phyloP scores from a whole-genome alignment of 192 early-diverging fungal genomes.

The Glomus cerebriforme region DNA sequence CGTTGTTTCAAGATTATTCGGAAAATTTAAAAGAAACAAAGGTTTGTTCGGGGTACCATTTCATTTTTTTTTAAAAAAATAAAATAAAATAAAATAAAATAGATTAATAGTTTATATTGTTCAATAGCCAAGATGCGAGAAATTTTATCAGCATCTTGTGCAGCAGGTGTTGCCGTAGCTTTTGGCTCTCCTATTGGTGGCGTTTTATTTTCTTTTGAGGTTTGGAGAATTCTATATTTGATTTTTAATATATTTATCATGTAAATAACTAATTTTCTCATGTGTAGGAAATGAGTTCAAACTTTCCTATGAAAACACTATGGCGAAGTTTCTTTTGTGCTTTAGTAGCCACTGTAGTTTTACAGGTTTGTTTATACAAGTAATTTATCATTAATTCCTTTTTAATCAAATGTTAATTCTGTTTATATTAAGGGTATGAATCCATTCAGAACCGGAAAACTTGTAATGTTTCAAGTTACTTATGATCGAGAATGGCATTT shows the following conservation, averaged over 20 bases:
- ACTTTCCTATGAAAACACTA: slow-evolving; percentile 94
- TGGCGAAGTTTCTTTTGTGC: slow-evolving; percentile 98
- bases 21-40: slow-evolving; percentile 80
- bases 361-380: slow-evolving; percentile 55
- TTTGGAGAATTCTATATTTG: slow-evolving; percentile 9
- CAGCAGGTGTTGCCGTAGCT: slow-evolving; percentile 96
- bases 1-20: slow-evolving; percentile 76
- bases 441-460: slow-evolving; percentile 94
- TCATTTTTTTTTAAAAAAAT: neutral
- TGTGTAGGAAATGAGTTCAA: slow-evolving; percentile 92
- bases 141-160: slow-evolving; percentile 83
- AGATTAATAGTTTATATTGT: slow-evolving; percentile 28
- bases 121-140: slow-evolving; percentile 70
- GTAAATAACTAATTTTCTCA: slow-evolving; percentile 38
- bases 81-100: too few relatives aligned
- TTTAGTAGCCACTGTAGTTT: slow-evolving; percentile 88
- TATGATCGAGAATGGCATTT: slow-evolving; percentile 94
- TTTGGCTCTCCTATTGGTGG: slow-evolving; percentile 96
- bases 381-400: neutral
- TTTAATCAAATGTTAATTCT: slow-evolving; percentile 18
- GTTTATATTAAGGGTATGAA: slow-evolving; percentile 64
- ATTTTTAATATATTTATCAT: neutral
- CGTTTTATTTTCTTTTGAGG: slow-evolving; percentile 68
- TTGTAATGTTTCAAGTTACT: slow-evolving; percentile 94
- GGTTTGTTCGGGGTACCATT: slow-evolving; percentile 46